phyloP scores from a whole-genome alignment of 306 rosid genomes.

The Leucaena leucocephala region DNA sequence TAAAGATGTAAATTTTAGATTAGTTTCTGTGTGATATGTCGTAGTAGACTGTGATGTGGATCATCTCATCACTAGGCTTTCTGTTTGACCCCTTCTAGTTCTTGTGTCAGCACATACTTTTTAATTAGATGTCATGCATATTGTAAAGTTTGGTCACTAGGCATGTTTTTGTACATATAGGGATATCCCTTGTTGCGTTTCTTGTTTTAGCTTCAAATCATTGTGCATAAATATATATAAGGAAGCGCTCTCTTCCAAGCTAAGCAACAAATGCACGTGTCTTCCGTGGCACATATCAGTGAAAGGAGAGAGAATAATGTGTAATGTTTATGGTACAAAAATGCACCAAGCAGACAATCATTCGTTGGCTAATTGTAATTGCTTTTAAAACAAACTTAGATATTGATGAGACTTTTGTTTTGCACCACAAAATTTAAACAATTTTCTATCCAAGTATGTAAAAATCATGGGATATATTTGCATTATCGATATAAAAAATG shows the following conservation, averaged over 20 bases:
- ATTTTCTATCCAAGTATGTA: not conserved
- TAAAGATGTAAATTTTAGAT: slow-evolving; percentile 47
- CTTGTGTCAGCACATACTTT: slow-evolving; percentile 34
- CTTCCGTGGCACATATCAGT: not conserved
- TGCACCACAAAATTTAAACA: not conserved
- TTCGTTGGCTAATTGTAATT: not conserved
- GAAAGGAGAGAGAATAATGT: not conserved
- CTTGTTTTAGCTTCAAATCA: slow-evolving; percentile 15
- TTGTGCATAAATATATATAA: not conserved
- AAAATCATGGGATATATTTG: not conserved
- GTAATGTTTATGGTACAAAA: not conserved
- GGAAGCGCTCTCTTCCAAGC: not conserved
- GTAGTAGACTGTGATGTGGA: slow-evolving; percentile 18
- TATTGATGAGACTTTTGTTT: not conserved
- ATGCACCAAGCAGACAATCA: not conserved
- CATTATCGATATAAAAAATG: not conserved
- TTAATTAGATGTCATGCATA: slow-evolving; percentile 35
- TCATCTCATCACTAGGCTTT: slow-evolving; percentile 21
- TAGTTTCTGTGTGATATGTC: not conserved
- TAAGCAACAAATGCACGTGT: not conserved
- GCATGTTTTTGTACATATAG: slow-evolving; percentile 26
- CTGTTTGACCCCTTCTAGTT: slow-evolving; percentile 39
- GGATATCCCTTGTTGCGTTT: slow-evolving; percentile 21
- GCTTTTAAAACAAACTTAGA: not conserved
- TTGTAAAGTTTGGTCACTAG: slow-evolving; percentile 38